phyloP scores from a whole-genome alignment of 2,329 filamentous ascomycete species.

The Cryphonectria radicalis region DNA sequence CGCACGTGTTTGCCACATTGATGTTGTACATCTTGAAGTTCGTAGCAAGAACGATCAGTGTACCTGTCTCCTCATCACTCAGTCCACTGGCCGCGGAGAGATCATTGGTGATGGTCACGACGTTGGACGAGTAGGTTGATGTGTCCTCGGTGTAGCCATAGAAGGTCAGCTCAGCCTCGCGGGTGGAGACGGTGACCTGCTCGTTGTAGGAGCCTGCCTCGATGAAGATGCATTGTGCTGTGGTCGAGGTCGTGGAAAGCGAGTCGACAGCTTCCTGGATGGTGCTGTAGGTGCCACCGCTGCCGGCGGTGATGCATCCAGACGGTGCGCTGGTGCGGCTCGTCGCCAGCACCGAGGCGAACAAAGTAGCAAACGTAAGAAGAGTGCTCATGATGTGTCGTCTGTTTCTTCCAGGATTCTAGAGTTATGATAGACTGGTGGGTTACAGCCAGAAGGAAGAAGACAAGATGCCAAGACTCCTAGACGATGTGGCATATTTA shows the following conservation, averaged over 20 bases:
- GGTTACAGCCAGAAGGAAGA: not conserved
- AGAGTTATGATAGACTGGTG: not conserved
- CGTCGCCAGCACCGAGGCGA: constrained; percentile 35
- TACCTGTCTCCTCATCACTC: constrained; percentile 58
- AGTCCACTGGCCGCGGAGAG: constrained; percentile 50
- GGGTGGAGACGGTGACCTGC: constrained; percentile 58
- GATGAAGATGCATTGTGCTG: constrained; percentile 65
- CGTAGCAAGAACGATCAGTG: constrained; percentile 48
- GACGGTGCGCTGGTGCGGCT: constrained; percentile 46
- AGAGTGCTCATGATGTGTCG: constrained; percentile 26
- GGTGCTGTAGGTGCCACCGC: constrained; percentile 42
- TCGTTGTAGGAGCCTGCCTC: constrained; percentile 63
- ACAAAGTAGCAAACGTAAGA: constrained; percentile 15
- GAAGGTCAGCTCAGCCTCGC: constrained; percentile 53
- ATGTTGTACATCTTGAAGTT: constrained; percentile 67
- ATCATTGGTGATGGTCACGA: constrained; percentile 56
- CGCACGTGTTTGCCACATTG: constrained; percentile 50
- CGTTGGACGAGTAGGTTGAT: constrained; percentile 57
- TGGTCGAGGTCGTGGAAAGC: constrained; percentile 54
- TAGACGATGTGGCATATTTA: not conserved
- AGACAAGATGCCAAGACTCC: not conserved
- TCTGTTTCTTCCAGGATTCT: not conserved
- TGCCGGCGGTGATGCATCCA: constrained; percentile 55
- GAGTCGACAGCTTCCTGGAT: constrained; percentile 62
- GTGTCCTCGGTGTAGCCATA: constrained; percentile 60